Conservation (phyloP, 1,284 basidiomycete genomes). For the Mycena sp. region DNA sequence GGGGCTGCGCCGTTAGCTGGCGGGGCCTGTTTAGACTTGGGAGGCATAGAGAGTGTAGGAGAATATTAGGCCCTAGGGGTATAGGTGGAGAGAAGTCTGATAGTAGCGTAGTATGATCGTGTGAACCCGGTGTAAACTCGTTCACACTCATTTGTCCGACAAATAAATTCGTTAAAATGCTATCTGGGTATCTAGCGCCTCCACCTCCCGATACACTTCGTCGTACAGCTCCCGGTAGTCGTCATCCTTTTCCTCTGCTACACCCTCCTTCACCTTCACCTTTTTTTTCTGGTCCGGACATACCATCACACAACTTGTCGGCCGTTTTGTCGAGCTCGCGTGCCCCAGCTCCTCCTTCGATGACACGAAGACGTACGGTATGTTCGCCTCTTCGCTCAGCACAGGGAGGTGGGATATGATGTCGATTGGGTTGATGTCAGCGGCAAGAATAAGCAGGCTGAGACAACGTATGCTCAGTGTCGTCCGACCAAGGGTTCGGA, state of each 20-base stretch:
- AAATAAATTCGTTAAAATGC: conserved; percentile 59
- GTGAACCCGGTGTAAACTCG: neutral
- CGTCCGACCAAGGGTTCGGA: conserved; percentile 9
- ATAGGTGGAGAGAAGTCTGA: conserved; percentile 15
- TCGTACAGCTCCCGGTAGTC: conserved; percentile 89
- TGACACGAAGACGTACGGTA: conserved; percentile 91
- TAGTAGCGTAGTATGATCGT: conserved; percentile 31
- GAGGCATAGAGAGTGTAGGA: conserved; percentile 56
- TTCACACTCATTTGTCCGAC: too few species aligned
- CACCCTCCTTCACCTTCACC: conserved; percentile 70
- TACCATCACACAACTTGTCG: conserved; percentile 97
- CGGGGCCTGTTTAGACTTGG: conserved; percentile 63
- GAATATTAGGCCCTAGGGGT: conserved; percentile 1
- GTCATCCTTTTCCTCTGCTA: conserved; percentile 70
- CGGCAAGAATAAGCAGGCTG: conserved; percentile 92
- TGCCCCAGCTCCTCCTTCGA: conserved; percentile 96
- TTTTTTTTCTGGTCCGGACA: conserved; percentile 83
- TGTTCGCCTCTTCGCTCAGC: conserved; percentile 92
- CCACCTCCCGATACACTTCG: conserved; percentile 87
- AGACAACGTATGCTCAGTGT: conserved; percentile 4
- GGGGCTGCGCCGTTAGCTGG: conserved; percentile 52
- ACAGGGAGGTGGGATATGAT: conserved; percentile 98
- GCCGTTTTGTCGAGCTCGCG: conserved; percentile 96
- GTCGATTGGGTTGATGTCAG: conserved; percentile 98
- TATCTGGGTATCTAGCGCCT: conserved; percentile 79